These are phyloP conservation scores for Penicillium nordicum DNA, from an alignment of 2,329 filamentous ascomycete genomes.

Conservation along the genomic window DNA sequence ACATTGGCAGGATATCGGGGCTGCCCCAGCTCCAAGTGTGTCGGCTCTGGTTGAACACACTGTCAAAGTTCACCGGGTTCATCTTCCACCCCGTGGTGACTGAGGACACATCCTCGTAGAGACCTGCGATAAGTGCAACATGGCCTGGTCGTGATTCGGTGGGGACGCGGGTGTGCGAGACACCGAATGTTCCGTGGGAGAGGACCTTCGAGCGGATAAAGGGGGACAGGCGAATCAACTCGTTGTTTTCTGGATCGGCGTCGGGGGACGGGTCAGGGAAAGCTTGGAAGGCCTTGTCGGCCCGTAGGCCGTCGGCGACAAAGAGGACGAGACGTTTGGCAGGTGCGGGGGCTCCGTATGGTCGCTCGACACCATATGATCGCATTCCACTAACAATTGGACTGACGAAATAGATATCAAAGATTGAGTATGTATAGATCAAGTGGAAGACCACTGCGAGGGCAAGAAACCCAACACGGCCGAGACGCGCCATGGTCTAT, in stretches of 20 bases:
- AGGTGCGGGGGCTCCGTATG: slow-evolving; percentile 61
- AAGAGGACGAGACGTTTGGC: slow-evolving; percentile 89
- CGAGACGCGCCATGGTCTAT: slow-evolving; percentile 50
- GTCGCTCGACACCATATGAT: slow-evolving; percentile 67
- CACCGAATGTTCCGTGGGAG: slow-evolving; percentile 88
- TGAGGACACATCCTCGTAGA: slow-evolving; percentile 97
- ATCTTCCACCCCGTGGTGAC: slow-evolving; percentile 98
- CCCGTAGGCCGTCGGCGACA: slow-evolving; percentile 94
- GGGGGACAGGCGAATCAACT: slow-evolving; percentile 77
- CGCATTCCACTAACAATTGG: slow-evolving; percentile 96
- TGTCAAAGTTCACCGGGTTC: slow-evolving; percentile 97
- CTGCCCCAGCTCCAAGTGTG: slow-evolving; percentile 99
- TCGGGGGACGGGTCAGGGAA: slow-evolving; percentile 79
- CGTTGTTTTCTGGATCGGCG: slow-evolving; percentile 23
- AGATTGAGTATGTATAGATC: slow-evolving; percentile 91
- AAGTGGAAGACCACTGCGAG: slow-evolving; percentile 90
- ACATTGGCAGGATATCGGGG: slow-evolving; percentile 96
- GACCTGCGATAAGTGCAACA: slow-evolving; percentile 90
- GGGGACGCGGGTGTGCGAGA: slow-evolving; percentile 93
- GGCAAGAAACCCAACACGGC: slow-evolving; percentile 78
- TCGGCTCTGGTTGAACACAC: slow-evolving; percentile 91
- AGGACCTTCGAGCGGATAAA: slow-evolving; percentile 87
- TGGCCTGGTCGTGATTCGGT: slow-evolving; percentile 96
- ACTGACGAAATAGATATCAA: slow-evolving; percentile 98
- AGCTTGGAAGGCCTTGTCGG: slow-evolving; percentile 95